Percentiles rank a stretch among this genome's conserved stretches.
Conservation (phyloP, 768 basidiomycete species). For the Tulasnella sp. region DNA sequence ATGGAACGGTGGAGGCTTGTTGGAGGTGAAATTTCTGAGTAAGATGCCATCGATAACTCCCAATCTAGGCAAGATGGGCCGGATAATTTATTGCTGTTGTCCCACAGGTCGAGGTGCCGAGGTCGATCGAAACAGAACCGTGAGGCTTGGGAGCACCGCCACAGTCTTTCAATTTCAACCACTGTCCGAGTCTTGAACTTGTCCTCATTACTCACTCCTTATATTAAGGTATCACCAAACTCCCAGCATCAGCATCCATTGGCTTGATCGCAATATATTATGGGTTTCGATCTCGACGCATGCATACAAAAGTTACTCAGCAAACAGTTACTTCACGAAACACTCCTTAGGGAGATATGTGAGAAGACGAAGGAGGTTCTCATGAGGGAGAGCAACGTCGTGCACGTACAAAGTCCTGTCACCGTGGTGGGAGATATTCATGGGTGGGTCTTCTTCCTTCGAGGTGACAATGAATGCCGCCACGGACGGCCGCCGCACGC, state of each 20-base stretch:
- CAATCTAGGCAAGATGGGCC: not conserved
- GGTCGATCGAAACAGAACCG: not conserved
- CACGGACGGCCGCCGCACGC: not conserved
- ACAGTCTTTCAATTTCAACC: not conserved
- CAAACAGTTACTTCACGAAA: constrained; percentile 93
- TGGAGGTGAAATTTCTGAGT: not conserved
- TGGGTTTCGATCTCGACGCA: constrained; percentile 85
- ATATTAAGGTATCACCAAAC: not conserved
- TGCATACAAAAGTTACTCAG: constrained; percentile 86
- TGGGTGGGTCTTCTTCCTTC: constrained; percentile 60
- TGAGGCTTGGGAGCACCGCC: not conserved
- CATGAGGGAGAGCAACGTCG: constrained; percentile 98
- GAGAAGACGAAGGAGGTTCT: constrained; percentile 99
- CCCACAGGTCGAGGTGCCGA: not conserved
- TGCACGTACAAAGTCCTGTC: constrained; percentile 93
- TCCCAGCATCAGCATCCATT: not conserved
- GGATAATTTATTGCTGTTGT: not conserved
- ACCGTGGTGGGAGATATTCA: constrained; percentile 99
- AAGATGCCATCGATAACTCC: not conserved
- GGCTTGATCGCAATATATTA: constrained; percentile 1
- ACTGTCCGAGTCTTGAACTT: not conserved
- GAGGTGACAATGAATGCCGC: not conserved
- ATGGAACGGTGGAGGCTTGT: not conserved
- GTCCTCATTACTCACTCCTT: constrained; percentile 1
- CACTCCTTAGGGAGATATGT: constrained; percentile 94